A percentile compares a stretch with the other conserved stretches of the same genome.
Evolutionary conservation across 805 yeast genomes (phyloP).

Genomic region (Candida sithepensis): DNA sequence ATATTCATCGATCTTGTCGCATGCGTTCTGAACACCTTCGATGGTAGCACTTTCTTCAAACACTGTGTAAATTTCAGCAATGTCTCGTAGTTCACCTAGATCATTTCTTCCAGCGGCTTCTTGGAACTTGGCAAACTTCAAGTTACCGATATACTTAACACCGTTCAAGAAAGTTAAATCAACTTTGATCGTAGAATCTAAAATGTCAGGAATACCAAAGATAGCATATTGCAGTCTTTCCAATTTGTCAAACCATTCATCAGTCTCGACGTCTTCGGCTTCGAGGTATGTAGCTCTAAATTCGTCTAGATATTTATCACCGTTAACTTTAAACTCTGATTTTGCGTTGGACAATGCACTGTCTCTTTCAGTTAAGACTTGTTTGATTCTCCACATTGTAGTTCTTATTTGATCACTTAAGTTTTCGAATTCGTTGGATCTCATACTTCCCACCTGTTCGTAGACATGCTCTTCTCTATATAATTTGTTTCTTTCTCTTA

Average conservation of each 20-base stretch:
- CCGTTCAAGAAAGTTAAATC: constrained; percentile 65
- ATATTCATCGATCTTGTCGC: constrained; percentile 32
- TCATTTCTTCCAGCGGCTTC: constrained; percentile 35
- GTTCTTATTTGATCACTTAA: constrained; percentile 44
- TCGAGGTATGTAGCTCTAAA: constrained; percentile 58
- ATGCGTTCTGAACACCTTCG: constrained; percentile 33
- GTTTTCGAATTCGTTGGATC: constrained; percentile 16
- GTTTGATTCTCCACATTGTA: constrained; percentile 78
- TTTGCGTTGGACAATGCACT: constrained; percentile 62
- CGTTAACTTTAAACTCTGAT: constrained; percentile 39
- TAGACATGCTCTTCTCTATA: constrained; percentile 68
- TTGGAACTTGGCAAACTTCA: constrained; percentile 56
- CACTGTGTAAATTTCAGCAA: constrained; percentile 33
- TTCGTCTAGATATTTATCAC: constrained; percentile 47
- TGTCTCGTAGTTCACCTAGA: constrained; percentile 39
- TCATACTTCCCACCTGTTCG: constrained; percentile 35
- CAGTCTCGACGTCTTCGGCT: constrained; percentile 50
- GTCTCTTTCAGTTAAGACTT: constrained; percentile 83
- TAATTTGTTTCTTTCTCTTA: constrained; percentile 77
- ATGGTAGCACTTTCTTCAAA: constrained; percentile 35
- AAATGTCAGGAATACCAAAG: constrained; percentile 77
- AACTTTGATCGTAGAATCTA: constrained; percentile 53
- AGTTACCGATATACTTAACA: constrained; percentile 60
- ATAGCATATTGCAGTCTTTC: constrained; percentile 78
- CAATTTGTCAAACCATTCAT: constrained; percentile 62